A percentile compares a stretch with the other conserved stretches of the same genome.
These are phyloP conservation scores for Orbilia javanica DNA, from an alignment of 2,329 filamentous ascomycete species.

Conservation along the genomic window DNA sequence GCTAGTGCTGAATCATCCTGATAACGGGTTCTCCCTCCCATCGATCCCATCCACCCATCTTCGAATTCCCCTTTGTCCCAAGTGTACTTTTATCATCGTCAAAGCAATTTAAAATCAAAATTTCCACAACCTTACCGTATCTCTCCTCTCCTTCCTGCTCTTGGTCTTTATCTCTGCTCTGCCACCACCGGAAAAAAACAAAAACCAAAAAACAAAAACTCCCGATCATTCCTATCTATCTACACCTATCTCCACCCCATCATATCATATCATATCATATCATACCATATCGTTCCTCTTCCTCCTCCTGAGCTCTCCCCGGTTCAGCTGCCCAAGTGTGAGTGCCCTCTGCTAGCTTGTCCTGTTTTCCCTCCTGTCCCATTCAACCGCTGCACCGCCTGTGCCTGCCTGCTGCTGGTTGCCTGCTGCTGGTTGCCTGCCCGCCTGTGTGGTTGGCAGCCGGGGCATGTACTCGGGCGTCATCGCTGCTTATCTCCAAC, in stretches of 20 bases:
- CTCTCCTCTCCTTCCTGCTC: conserved; percentile 21
- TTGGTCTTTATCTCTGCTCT: conserved; percentile 31
- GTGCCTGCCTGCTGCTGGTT: conserved; percentile 5
- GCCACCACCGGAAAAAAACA: conserved; percentile 1
- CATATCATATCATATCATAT: too few species aligned
- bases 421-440: background rate
- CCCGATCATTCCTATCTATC: conserved; percentile 45
- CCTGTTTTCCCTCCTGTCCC: too few species aligned
- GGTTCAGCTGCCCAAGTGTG: conserved; percentile 18
- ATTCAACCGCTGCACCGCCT: conserved; percentile 26
- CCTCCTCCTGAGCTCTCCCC: conserved; percentile 37
- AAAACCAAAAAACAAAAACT: conserved; percentile 17
- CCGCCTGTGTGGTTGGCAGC: too few species aligned
- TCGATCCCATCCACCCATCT: background rate
- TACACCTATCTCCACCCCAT: conserved; percentile 1
- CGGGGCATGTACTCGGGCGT: background rate
- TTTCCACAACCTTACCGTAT: conserved; percentile 46
- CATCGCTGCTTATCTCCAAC: conserved; percentile 53
- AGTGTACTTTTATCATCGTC: conserved; percentile 55
- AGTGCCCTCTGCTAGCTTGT: conserved; percentile 14
- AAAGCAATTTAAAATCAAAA: conserved; percentile 46
- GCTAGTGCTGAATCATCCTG: conserved; percentile 14
- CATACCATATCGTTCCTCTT: too few species aligned
- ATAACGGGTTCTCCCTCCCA: conserved; percentile 9
- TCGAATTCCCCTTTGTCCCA: conserved; percentile 5